phyloP scores from a whole-genome alignment of 768 basidiomycete species.

The Xerocomus spinulosus region DNA sequence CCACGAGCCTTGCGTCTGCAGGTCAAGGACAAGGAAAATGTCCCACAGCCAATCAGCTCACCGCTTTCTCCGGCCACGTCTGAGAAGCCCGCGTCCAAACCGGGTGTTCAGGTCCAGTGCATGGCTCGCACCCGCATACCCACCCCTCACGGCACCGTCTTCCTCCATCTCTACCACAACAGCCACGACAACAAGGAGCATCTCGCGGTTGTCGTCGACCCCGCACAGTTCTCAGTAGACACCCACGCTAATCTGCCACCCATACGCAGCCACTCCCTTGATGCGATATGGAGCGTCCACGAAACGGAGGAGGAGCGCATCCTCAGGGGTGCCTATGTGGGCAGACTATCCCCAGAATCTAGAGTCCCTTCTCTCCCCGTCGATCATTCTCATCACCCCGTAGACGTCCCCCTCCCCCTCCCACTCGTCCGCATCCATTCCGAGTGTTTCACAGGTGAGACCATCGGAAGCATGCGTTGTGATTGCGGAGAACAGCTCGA shows the following conservation, averaged over 20 bases:
- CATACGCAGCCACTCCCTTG: conserved; percentile 79
- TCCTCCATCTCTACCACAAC: conserved; percentile 94
- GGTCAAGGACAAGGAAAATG: conserved; percentile 52
- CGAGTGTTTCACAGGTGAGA: conserved; percentile 98
- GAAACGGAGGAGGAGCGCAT: conserved; percentile 96
- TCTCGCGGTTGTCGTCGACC: conserved; percentile 90
- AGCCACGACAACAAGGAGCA: conserved; percentile 91
- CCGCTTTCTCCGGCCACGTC: conserved; percentile 13
- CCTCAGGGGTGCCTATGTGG: conserved; percentile 89
- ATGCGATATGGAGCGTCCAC: conserved; percentile 73
- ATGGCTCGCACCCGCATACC: conserved; percentile 98
- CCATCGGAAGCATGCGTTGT: conserved; percentile 95
- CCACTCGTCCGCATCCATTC: conserved; percentile 95
- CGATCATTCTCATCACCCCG: conserved; percentile 7
- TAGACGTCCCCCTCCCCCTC: conserved; percentile 55
- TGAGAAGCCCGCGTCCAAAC: not conserved
- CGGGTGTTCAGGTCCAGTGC: conserved; percentile 68
- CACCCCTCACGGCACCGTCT: conserved; percentile 89
- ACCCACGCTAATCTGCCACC: conserved; percentile 38
- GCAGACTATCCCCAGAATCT: conserved; percentile 61
- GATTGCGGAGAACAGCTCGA: conserved; percentile 99
- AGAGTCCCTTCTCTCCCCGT: conserved; percentile 40
- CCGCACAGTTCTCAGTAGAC: conserved; percentile 69
- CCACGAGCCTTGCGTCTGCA: conserved; percentile 61
- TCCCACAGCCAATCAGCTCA: conserved; percentile 22